Percentiles rank a stretch among this genome's conserved stretches.
Conservation (phyloP, 495 filamentous ascomycete genomes). For the Penicillium arizonense region DNA sequence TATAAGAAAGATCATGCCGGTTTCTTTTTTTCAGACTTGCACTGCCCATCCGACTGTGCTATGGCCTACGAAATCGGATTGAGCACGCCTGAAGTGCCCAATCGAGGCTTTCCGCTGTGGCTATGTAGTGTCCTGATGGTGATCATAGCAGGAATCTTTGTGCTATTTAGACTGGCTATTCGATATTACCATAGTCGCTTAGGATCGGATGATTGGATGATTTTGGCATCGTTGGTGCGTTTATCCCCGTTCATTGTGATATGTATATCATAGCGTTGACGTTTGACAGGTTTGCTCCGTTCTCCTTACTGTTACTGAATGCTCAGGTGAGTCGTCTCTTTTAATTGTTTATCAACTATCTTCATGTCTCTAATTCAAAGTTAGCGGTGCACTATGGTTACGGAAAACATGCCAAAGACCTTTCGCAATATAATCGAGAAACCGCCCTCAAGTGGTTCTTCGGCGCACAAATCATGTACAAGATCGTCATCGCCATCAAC, state of each 20-base stretch:
- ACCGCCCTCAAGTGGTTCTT: conserved; percentile 18
- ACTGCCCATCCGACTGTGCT: neutral
- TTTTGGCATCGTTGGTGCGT: conserved; percentile 1
- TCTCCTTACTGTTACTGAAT: conserved; percentile 1
- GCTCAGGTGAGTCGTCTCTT: neutral
- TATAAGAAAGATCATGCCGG: neutral
- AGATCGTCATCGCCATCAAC: conserved; percentile 31
- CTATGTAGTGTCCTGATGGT: conserved; percentile 1
- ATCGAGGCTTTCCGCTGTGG: conserved; percentile 3
- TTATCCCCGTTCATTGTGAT: neutral
- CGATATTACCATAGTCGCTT: neutral
- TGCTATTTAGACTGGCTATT: conserved; percentile 2
- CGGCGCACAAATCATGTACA: conserved; percentile 33
- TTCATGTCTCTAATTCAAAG: neutral
- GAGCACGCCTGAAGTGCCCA: neutral
- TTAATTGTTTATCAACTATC: too few relatives aligned
- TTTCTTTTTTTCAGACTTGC: neutral
- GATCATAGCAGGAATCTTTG: neutral
- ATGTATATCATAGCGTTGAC: neutral
- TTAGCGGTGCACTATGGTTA: conserved; percentile 1
- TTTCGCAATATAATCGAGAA: neutral
- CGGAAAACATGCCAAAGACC: neutral
- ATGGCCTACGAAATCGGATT: conserved; percentile 5
- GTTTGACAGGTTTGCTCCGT: neutral
- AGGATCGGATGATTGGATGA: conserved; percentile 1